Evolutionary conservation across 805 yeast genomes (phyloP).

Genomic region (Schwanniomyces occidentalis): DNA sequence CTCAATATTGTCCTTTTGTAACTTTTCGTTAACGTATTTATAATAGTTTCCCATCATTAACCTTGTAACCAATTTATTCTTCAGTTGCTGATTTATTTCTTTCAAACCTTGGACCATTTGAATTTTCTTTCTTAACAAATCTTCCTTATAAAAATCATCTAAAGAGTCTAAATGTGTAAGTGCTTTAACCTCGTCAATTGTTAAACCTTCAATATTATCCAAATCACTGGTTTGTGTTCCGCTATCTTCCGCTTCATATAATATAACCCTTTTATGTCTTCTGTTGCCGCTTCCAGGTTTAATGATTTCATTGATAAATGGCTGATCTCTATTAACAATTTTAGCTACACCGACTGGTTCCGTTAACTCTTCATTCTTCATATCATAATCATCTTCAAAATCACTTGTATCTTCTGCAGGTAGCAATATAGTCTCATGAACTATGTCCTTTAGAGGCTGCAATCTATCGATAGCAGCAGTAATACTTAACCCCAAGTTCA

Average conservation of each 20-base stretch:
- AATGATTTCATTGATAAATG: slow-evolving; percentile 52
- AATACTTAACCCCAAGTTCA: slow-evolving; percentile 48
- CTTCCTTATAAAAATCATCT: slow-evolving; percentile 39
- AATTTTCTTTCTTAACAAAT: slow-evolving; percentile 47
- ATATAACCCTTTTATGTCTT: slow-evolving; percentile 13
- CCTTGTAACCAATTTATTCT: slow-evolving; percentile 55
- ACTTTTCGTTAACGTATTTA: slow-evolving; percentile 42
- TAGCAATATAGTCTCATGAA: slow-evolving; percentile 47
- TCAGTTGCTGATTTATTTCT: slow-evolving; percentile 40
- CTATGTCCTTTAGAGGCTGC: slow-evolving; percentile 45
- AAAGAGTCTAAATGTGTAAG: slow-evolving; percentile 37
- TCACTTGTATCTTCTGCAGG: slow-evolving; percentile 49
- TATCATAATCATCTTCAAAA: slow-evolving; percentile 19
- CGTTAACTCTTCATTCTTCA: slow-evolving; percentile 20
- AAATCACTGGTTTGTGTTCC: slow-evolving; percentile 21
- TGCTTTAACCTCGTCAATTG: slow-evolving; percentile 32
- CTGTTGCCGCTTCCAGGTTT: slow-evolving; percentile 39
- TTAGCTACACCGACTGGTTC: slow-evolving; percentile 59
- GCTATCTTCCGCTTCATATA: slow-evolving; percentile 11
- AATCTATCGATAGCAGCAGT: slow-evolving; percentile 54
- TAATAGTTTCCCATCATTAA: slow-evolving; percentile 70
- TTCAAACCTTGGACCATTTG: slow-evolving; percentile 44
- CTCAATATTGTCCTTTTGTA: slow-evolving; percentile 15
- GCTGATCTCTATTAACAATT: slow-evolving; percentile 48
- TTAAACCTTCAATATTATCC: slow-evolving; percentile 36